Conservation (phyloP, 257 asterid species). For the Ocimum tenuiflorum region DNA sequence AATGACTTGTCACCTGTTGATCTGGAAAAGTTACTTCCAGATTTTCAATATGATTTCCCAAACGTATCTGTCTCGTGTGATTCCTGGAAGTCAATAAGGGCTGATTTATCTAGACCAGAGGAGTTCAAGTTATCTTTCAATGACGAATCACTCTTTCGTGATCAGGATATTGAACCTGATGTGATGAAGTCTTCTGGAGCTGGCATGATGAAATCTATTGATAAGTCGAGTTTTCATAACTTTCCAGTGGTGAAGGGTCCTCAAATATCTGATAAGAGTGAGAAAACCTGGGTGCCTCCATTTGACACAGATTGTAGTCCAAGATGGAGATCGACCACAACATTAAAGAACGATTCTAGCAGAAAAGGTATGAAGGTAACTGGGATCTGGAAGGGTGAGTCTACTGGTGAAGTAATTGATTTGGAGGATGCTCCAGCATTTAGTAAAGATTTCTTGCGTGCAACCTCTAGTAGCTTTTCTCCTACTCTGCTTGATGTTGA, state of each 20-base stretch:
- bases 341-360: constrained; percentile 22
- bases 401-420: constrained; percentile 68
- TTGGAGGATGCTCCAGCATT: constrained; percentile 37
- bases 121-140: constrained; percentile 38
- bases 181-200: constrained; percentile 27
- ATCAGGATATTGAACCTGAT: constrained; percentile 29
- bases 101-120: constrained; percentile 30
- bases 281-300: constrained; percentile 28
- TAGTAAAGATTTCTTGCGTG: constrained; percentile 28
- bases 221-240: constrained; percentile 30
- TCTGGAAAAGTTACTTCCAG: constrained; percentile 35
- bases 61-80: constrained; percentile 29
- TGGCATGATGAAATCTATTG: constrained; percentile 29
- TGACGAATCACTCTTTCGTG: constrained; percentile 26
- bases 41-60: constrained; percentile 35
- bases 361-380: constrained; percentile 28
- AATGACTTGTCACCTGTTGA: constrained; percentile 37
- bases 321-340: constrained; percentile 32
- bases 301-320: constrained; percentile 31
- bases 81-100: constrained; percentile 42
- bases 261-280: constrained; percentile 30
- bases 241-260: constrained; percentile 36
- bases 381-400: constrained; percentile 35
- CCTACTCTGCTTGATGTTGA: constrained; percentile 35
- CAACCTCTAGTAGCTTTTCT: constrained; percentile 30